Percentiles rank a stretch among this genome's conserved stretches.
Evolutionary conservation across 129 eudicot genomes (phyloP).

Genomic region (Centaurea solstitialis): DNA sequence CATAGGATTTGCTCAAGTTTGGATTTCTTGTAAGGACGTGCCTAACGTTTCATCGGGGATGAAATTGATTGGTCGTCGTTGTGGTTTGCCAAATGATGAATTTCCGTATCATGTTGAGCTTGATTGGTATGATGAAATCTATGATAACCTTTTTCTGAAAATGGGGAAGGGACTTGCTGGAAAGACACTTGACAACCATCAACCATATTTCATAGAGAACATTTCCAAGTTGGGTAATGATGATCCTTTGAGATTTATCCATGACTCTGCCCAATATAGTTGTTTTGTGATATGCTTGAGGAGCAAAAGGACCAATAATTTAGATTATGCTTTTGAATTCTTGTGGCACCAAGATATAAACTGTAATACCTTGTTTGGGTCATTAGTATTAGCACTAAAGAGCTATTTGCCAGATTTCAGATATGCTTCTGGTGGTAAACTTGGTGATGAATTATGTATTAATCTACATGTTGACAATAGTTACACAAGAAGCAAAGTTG

Average conservation of each 20-base stretch:
- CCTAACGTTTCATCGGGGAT: background rate
- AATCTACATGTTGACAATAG: background rate
- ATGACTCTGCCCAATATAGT: background rate
- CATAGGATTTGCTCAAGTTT: too few species aligned
- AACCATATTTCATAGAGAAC: background rate
- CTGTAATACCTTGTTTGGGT: too few species aligned
- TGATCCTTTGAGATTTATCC: background rate
- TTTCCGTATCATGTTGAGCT: background rate
- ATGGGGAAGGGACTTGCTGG: background rate
- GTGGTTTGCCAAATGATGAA: too few species aligned
- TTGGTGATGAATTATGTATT: conserved; percentile 12
- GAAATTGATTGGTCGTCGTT: background rate
- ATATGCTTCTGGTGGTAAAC: background rate
- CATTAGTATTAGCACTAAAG: background rate
- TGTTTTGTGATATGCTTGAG: conserved; percentile 8
- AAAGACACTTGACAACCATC: background rate
- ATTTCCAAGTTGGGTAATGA: background rate
- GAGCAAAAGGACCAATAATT: background rate
- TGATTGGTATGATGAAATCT: background rate
- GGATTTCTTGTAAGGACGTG: too few species aligned
- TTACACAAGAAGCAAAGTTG: background rate
- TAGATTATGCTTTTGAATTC: conserved; percentile 9
- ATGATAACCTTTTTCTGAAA: background rate
- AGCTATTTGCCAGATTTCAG: conserved; percentile 12
- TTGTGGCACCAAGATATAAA: background rate